Evolutionary conservation across 768 basidiomycete species (phyloP), one percentile per base, ranked within the genome.

Genomic region (Russula lepida): DNA sequence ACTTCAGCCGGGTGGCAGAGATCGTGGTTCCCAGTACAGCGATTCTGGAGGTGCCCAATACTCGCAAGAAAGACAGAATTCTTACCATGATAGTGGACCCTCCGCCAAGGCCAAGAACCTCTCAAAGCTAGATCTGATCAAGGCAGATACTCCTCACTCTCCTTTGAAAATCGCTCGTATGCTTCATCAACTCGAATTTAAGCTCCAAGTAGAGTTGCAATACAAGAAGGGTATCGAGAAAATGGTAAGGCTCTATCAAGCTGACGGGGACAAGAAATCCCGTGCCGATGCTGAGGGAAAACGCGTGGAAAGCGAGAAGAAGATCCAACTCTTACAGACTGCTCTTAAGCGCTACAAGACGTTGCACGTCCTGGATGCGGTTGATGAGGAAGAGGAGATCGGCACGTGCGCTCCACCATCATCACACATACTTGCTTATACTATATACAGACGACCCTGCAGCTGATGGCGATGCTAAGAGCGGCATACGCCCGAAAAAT

Each of bases 161-260:
- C 88, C 95, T 2, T 88, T 91, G 67, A 98, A 95, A 78, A 98
- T 99, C 72, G 91, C 93, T 44, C 84, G 84, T 67, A 98, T 98
- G 95, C 84, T 98, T 53, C 95, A 98, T 74, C 95, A 98, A 74
- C 86, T 99, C 64, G 95, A 98, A 75, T 99, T 98, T 83, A 99
- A 99, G 77, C 85, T 98, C 58, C 92, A 95, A 73, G 92, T 99
- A 65, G 97, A 99, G 75, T 84, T 89, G 77, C 94, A 98, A 75
- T 98, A 98, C 79, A 95, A 95, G 79, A 83, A 87, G 72, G 97
- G 97, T 44, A 97, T 98, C 65, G 95, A 98, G 76, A 98, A 98
- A 78, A 99, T 99, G 97, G 90, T 88, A 39, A 95, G 90, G 74
- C 80, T 98, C 33, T 98, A 98, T 72, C 86, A 92, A 69, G 91